A percentile compares a stretch with the other conserved stretches of the same genome.
Conservation (phyloP, 2,329 filamentous ascomycete genomes). For the Aspergillus eucalypticola region DNA sequence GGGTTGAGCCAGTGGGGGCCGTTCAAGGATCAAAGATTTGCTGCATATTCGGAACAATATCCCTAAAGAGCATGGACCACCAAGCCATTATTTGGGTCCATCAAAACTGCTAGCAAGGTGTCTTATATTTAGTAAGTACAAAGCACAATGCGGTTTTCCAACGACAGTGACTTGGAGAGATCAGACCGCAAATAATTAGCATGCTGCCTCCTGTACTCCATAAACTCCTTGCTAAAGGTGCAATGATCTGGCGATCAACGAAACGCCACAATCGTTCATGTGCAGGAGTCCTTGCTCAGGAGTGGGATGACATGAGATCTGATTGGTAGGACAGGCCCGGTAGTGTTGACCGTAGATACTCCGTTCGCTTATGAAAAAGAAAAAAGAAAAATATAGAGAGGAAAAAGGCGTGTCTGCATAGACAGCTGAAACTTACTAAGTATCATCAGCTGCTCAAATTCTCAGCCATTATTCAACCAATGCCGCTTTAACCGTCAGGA, state of each 20-base stretch:
- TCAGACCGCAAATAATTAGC: background rate
- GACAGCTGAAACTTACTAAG: background rate
- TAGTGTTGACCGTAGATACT: background rate
- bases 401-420: background rate
- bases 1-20: background rate
- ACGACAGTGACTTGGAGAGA: background rate
- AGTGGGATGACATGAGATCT: background rate
- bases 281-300: background rate
- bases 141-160: too few species aligned
- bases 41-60: background rate
- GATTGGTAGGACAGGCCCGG: background rate
- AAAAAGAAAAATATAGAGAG: too few species aligned
- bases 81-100: background rate
- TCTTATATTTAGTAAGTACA: too few species aligned
- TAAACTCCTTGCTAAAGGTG: background rate
- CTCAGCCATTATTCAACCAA: background rate
- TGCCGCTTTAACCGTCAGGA: background rate
- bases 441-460: background rate
- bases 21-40: background rate
- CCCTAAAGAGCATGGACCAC: background rate
- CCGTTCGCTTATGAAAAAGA: background rate
- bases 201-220: background rate
- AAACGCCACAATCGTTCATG: background rate
- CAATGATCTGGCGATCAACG: background rate
- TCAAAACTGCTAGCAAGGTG: background rate